These are phyloP conservation scores for Aureobasidium sp. DNA, from an alignment of 2,329 filamentous ascomycete genomes.

Conservation along the genomic window DNA sequence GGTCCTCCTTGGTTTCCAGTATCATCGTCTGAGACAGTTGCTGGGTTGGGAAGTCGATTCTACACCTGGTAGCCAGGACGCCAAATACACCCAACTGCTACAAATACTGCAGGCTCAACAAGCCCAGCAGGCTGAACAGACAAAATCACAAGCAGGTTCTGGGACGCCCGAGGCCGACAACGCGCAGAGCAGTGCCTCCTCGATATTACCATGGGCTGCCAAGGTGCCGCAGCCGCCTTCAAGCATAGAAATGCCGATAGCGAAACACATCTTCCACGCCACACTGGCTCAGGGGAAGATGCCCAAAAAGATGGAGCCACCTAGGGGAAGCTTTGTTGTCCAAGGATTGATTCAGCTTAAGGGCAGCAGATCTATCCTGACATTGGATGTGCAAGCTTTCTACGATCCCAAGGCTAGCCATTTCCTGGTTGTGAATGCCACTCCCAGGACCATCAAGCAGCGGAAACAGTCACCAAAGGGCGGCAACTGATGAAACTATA, in stretches of 20 bases:
- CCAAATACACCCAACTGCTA: conserved; percentile 25
- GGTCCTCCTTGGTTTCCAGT: conserved; percentile 31
- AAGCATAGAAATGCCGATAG: conserved; percentile 26
- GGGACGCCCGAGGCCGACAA: background rate
- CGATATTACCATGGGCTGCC: conserved; percentile 22
- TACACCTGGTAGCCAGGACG: conserved; percentile 28
- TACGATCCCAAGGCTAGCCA: conserved; percentile 40
- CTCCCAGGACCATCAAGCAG: conserved; percentile 26
- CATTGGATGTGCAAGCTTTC: conserved; percentile 38
- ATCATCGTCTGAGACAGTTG: conserved; percentile 30
- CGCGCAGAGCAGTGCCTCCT: background rate
- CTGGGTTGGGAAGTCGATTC: conserved; percentile 29
- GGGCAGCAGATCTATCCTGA: conserved; percentile 35
- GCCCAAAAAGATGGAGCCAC: conserved; percentile 30
- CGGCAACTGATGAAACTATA: conserved; percentile 22
- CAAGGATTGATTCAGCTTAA: conserved; percentile 40
- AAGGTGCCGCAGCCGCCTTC: conserved; percentile 21
- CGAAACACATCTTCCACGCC: conserved; percentile 23
- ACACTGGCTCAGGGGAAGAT: conserved; percentile 25
- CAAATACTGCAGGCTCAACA: conserved; percentile 27
- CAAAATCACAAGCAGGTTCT: conserved; percentile 15
- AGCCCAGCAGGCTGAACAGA: conserved; percentile 19
- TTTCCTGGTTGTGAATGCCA: conserved; percentile 29
- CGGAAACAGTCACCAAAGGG: conserved; percentile 36
- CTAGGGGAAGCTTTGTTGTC: conserved; percentile 40